phyloP scores from a whole-genome alignment of 805 yeast species.

The Suhomyces xylopsoci region DNA sequence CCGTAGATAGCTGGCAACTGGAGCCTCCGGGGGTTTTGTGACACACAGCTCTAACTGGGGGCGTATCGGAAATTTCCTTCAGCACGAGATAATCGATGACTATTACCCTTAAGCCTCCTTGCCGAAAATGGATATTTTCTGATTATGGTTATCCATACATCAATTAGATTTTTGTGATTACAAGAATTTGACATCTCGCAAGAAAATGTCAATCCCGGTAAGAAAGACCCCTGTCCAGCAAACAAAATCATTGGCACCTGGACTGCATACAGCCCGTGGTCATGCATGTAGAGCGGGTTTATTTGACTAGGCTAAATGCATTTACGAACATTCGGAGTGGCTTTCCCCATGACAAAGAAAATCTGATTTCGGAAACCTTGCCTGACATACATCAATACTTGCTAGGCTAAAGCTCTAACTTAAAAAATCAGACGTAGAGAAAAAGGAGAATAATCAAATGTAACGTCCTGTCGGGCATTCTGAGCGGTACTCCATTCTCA shows the following conservation, averaged over 20 bases:
- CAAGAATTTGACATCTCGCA: background rate
- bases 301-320: background rate
- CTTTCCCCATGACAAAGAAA: background rate
- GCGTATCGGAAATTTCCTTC: background rate
- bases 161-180: background rate
- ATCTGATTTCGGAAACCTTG: background rate
- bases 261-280: background rate
- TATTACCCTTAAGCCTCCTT: background rate
- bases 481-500: background rate
- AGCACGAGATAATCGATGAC: background rate
- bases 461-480: background rate
- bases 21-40: background rate
- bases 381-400: background rate
- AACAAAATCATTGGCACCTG: background rate
- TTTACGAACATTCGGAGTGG: background rate
- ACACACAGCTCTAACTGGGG: background rate
- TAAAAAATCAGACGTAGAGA: background rate
- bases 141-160: background rate
- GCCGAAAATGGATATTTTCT: background rate
- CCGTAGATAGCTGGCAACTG: background rate
- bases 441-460: too few species aligned
- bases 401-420: background rate
- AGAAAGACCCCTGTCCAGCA: background rate
- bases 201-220: slow-evolving; percentile 4
- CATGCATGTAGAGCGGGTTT: background rate